These are phyloP conservation scores for Penicillium cosmopolitanum DNA, from an alignment of 495 filamentous ascomycete genomes.

Conservation along the genomic window DNA sequence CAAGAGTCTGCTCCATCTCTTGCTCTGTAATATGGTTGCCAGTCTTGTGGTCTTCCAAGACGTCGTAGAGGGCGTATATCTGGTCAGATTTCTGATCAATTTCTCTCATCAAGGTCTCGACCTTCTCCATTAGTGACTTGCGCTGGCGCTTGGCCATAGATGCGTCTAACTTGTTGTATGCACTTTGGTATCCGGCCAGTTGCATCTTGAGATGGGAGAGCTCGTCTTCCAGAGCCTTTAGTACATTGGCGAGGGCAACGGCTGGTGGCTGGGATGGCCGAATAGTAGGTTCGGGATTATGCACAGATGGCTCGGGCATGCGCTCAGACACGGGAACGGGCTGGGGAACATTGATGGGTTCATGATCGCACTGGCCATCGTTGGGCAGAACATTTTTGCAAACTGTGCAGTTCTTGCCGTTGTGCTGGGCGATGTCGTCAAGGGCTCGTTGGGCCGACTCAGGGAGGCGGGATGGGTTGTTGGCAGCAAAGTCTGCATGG, in stretches of 20 bases:
- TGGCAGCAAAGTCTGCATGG: conserved; percentile 37
- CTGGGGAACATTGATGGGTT: conserved; percentile 63
- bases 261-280: conserved; percentile 75
- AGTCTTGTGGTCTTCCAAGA: conserved; percentile 79
- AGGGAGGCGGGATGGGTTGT: conserved; percentile 42
- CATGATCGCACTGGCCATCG: conserved; percentile 41
- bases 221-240: conserved; percentile 83
- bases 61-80: conserved; percentile 87
- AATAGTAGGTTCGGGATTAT: conserved; percentile 73
- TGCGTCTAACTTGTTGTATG: conserved; percentile 71
- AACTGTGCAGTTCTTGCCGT: conserved; percentile 72
- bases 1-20: conserved; percentile 69
- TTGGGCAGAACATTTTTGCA: conserved; percentile 64
- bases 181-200: conserved; percentile 56
- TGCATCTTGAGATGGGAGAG: conserved; percentile 76
- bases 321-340: conserved; percentile 75
- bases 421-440: conserved; percentile 63
- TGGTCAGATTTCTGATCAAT: conserved; percentile 84
- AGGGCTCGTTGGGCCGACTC: conserved; percentile 60
- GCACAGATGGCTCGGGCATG: conserved; percentile 49
- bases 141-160: conserved; percentile 70
- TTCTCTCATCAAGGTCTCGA: conserved; percentile 63
- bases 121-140: conserved; percentile 63
- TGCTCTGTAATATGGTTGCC: conserved; percentile 67
- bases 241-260: conserved; percentile 76